Evolutionary conservation across 2,329 filamentous ascomycete species (phyloP).

Genomic region (Colletotrichum orchidophilum): DNA sequence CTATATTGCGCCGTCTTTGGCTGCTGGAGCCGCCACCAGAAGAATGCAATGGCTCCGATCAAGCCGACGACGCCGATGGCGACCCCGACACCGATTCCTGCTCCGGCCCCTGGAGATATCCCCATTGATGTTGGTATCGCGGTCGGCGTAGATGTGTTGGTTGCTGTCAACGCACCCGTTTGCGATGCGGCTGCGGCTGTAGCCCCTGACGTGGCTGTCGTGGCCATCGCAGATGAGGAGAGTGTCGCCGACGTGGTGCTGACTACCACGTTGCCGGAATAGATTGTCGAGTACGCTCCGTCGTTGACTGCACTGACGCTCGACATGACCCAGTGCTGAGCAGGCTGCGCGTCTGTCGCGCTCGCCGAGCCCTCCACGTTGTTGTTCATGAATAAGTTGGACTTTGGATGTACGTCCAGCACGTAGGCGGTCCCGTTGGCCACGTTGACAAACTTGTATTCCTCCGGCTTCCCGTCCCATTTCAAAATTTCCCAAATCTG

Average conservation of each 20-base stretch:
- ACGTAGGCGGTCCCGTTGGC: slow-evolving; percentile 44
- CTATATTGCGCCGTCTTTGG: slow-evolving; percentile 18
- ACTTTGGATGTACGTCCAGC: slow-evolving; percentile 45
- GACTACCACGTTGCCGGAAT: slow-evolving; percentile 34
- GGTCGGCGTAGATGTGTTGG: slow-evolving; percentile 10
- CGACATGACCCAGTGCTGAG: slow-evolving; percentile 47
- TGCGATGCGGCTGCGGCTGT: background rate
- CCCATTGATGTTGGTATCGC: slow-evolving; percentile 12
- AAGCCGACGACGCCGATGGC: slow-evolving; percentile 39
- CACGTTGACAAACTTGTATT: slow-evolving; percentile 43
- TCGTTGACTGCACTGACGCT: slow-evolving; percentile 44
- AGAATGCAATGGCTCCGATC: slow-evolving; percentile 37
- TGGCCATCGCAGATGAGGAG: slow-evolving; percentile 4
- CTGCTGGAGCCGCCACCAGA: slow-evolving; percentile 40
- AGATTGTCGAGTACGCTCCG: slow-evolving; percentile 45
- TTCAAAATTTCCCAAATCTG: slow-evolving; percentile 47
- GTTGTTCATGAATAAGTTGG: slow-evolving; percentile 43
- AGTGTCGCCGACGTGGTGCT: slow-evolving; percentile 12
- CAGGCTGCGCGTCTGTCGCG: slow-evolving; percentile 37
- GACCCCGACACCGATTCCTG: slow-evolving; percentile 44
- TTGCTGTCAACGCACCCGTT: background rate
- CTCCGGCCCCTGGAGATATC: slow-evolving; percentile 42
- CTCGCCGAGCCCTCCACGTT: slow-evolving; percentile 22
- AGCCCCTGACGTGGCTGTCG: background rate
- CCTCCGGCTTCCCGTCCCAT: slow-evolving; percentile 39